A percentile compares a stretch with the other conserved stretches of the same genome.
These are phyloP conservation scores for Talaromyces sp. DNA, from an alignment of 2,329 filamentous ascomycete species.

Conservation along the genomic window DNA sequence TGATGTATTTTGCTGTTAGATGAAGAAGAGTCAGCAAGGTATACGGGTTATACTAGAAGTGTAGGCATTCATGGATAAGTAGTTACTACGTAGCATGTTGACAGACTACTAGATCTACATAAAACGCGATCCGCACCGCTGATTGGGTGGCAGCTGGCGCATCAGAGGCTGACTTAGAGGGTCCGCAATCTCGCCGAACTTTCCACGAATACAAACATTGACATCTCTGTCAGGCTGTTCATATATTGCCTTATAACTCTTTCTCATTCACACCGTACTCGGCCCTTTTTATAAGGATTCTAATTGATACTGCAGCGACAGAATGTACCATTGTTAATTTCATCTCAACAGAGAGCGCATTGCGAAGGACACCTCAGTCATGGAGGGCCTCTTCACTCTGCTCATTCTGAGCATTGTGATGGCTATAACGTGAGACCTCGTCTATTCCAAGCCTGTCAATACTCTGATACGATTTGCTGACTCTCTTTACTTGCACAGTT, in stretches of 20 bases:
- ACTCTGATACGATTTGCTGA: neutral
- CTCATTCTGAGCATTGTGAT: conserved; percentile 63
- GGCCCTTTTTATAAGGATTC: too few species aligned
- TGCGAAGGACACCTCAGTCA: conserved; percentile 21
- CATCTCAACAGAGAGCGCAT: conserved; percentile 3
- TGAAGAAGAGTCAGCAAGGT: too few species aligned
- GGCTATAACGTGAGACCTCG: conserved; percentile 56
- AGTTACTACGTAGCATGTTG: too few species aligned
- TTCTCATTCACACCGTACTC: neutral
- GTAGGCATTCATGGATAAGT: too few species aligned
- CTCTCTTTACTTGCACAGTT: conserved; percentile 54
- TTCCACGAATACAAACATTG: neutral
- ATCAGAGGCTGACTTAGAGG: neutral
- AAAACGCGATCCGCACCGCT: neutral
- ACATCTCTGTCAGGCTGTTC: neutral
- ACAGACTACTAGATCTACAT: neutral
- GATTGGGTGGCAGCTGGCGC: neutral
- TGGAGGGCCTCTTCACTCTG: conserved; percentile 64
- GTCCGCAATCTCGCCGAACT: neutral
- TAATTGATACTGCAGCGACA: neutral
- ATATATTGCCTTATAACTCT: too few species aligned
- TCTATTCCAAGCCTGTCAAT: neutral
- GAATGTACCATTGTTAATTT: conserved; percentile 12
- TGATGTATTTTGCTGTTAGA: too few species aligned
- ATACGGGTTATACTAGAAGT: too few species aligned